phyloP scores from a whole-genome alignment of 2,329 filamentous ascomycete species.

The Myotisia sp. region DNA sequence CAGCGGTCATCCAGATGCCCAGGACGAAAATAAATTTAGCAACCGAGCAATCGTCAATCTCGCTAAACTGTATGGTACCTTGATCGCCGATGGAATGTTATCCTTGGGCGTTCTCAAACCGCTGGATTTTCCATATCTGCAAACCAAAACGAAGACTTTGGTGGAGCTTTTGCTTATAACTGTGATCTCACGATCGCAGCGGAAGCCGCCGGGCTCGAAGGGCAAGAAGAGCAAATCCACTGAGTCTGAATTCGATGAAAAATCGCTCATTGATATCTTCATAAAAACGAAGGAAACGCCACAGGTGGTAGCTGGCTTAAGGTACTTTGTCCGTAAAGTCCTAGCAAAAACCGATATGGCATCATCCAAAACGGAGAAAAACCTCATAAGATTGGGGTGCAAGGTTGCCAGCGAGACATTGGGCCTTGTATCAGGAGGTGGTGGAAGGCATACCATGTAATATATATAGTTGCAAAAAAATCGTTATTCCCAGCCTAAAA shows the following conservation, averaged over 20 bases:
- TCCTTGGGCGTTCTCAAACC: constrained; percentile 44
- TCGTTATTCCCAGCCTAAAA: constrained; percentile 3
- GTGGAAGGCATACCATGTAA: not conserved
- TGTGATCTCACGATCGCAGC: constrained; percentile 53
- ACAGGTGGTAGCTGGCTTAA: constrained; percentile 57
- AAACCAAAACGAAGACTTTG: constrained; percentile 61
- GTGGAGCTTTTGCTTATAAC: constrained; percentile 68
- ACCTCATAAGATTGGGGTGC: constrained; percentile 35
- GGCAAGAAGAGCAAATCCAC: constrained; percentile 14
- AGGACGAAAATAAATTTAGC: constrained; percentile 33
- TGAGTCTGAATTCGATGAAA: constrained; percentile 36
- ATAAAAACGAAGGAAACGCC: constrained; percentile 48
- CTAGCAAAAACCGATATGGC: constrained; percentile 51
- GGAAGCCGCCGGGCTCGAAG: constrained; percentile 21
- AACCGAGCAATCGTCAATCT: constrained; percentile 51
- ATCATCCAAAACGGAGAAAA: constrained; percentile 37
- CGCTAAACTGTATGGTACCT: constrained; percentile 49
- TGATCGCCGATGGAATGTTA: constrained; percentile 47
- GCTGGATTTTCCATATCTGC: constrained; percentile 65
- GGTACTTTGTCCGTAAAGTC: constrained; percentile 65
- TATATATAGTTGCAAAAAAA: not conserved
- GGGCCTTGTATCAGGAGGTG: constrained; percentile 19
- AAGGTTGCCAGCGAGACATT: constrained; percentile 29
- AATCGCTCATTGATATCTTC: constrained; percentile 52
- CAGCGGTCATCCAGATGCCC: constrained; percentile 40